Evolutionary conservation across 108 stramenopile species (phyloP), one percentile per base, ranked within the genome.

Genomic region (Nitzschia sp.): DNA sequence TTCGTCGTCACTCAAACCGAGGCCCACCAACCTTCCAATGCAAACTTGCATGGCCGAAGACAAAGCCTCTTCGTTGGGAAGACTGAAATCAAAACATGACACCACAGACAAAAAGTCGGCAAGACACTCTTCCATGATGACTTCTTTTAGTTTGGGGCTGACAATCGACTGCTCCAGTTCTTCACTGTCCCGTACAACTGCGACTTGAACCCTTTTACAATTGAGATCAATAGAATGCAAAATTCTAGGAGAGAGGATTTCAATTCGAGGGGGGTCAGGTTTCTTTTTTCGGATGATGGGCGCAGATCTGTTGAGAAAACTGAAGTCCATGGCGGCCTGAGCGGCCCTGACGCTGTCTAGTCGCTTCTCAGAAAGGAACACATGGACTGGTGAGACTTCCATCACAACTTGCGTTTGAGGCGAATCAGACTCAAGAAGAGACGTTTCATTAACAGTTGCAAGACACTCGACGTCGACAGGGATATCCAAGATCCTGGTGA

Each of bases 41-140:
- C 82, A 82, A 46, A 92, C 55, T 65, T 73, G 79, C 67, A 78
- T 71, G 37, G 84, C 83, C 22, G 82, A 84, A 14, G 75, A 74
- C 7, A 86, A 56, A 38, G 80, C 82, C 62, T 86, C 78, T 72
- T 82, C 73, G 51, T 80, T 79, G 8, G 86, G 79, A 15, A 76
- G 70, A 17, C 74, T 67, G 10, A 84, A 61, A 63, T 92, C 90
- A 41, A 89, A 81, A 56, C 74, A 87, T 0, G 87, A 72, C 17
- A 83, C 63, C 37, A 83, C 60, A 20, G 75, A 78, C 8, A 88
- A 39, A 67, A 78, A 92, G 11, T 72, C 69, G 6, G 72, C 40
- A 29, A 88, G 54, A 37, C 43, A 72, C 37, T 82, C 82, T 77
- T 84, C 68, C 67, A 87, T 68, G 15, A 72, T 61, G 3, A 79